Evolutionary conservation across 768 basidiomycete genomes (phyloP).

Genomic region (Butyriboletus loyo): DNA sequence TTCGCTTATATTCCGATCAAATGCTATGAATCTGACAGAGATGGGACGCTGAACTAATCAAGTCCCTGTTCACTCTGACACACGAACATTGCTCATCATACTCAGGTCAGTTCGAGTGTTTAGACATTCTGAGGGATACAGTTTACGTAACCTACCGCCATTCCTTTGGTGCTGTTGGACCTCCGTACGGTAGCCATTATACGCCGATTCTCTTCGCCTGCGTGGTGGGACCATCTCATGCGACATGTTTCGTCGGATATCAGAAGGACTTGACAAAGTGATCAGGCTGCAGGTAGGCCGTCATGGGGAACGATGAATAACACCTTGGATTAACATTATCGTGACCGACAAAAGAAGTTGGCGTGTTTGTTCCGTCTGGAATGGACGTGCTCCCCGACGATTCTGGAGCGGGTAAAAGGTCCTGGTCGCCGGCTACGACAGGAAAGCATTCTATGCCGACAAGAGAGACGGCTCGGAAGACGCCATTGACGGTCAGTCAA

Average conservation of each 20-base stretch:
- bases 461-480: neutral
- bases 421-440: neutral
- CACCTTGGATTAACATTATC: neutral
- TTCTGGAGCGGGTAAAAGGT: neutral
- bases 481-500: constrained; percentile 31
- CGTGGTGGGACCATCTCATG: constrained; percentile 66
- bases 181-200: constrained; percentile 58
- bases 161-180: constrained; percentile 61
- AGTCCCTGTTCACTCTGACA: constrained; percentile 51
- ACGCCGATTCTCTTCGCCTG: constrained; percentile 67
- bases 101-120: constrained; percentile 47
- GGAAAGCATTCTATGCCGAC: neutral
- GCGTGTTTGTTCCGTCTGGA: constrained; percentile 60
- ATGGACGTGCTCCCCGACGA: constrained; percentile 38
- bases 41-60: too few relatives aligned
- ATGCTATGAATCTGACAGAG: too few relatives aligned
- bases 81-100: constrained; percentile 72
- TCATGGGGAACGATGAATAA: neutral
- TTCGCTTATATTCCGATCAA: too few relatives aligned
- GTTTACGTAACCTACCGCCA: constrained; percentile 59
- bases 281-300: constrained; percentile 54
- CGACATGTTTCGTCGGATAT: constrained; percentile 62
- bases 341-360: constrained; percentile 60
- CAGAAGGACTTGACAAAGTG: constrained; percentile 57
- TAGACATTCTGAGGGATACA: neutral